phyloP scores from a whole-genome alignment of 1,284 basidiomycete species.

The Xerocomus nothofagi region DNA sequence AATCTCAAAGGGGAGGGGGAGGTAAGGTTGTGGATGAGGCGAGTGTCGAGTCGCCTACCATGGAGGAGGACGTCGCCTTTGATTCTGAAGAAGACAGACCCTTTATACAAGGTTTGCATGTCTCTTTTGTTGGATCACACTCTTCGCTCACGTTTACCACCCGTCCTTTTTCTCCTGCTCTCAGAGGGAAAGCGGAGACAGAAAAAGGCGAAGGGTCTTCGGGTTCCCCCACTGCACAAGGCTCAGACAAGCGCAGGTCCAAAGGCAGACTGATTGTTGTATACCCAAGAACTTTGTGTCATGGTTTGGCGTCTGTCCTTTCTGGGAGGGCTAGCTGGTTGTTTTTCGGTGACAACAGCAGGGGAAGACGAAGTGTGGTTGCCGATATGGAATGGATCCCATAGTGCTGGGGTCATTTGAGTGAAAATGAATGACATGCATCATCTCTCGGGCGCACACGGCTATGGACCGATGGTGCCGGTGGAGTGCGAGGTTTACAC shows the following conservation, averaged over 20 bases:
- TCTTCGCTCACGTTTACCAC: constrained; percentile 9
- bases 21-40: constrained; percentile 37
- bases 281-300: constrained; percentile 1
- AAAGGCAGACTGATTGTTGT: not conserved
- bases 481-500: not conserved
- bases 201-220: constrained; percentile 74
- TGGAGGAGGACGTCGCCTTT: constrained; percentile 47
- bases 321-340: not conserved
- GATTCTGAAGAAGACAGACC: constrained; percentile 69
- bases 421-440: not conserved
- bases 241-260: constrained; percentile 6
- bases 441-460: not conserved
- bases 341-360: not conserved
- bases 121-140: constrained; percentile 8
- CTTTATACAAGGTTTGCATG: constrained; percentile 64
- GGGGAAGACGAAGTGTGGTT: not conserved
- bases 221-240: constrained; percentile 50
- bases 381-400: constrained; percentile 1
- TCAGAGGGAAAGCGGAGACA: constrained; percentile 69
- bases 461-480: too few relatives aligned
- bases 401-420: not conserved
- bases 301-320: not conserved
- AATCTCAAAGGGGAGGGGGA: constrained; percentile 45
- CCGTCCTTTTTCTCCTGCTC: not conserved
- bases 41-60: constrained; percentile 14